Conservation (phyloP, 805 yeast genomes). For the Suhomyces faveliae region DNA sequence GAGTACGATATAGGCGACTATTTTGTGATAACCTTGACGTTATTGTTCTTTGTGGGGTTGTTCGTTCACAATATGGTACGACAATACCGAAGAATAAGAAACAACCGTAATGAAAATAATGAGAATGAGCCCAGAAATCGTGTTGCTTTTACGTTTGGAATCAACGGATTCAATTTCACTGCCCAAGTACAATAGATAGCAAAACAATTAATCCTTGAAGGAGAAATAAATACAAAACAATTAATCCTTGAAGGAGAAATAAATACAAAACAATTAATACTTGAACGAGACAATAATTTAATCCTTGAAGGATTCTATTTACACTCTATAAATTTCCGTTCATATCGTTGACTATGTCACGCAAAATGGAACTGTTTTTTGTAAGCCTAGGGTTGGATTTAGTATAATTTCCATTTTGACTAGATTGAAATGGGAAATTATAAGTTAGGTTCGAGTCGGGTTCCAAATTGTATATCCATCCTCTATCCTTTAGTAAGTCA, state of each 20-base stretch:
- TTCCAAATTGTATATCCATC: conserved; percentile 67
- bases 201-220: too few relatives aligned
- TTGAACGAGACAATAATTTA: neutral
- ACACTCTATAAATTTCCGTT: conserved; percentile 6
- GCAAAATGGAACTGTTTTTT: conserved; percentile 22
- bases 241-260: too few relatives aligned
- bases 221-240: too few relatives aligned
- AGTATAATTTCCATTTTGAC: neutral
- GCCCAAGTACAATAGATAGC: too few relatives aligned
- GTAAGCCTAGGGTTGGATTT: conserved; percentile 11
- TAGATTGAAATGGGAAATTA: conserved; percentile 15
- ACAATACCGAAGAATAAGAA: conserved; percentile 24
- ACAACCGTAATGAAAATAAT: conserved; percentile 11
- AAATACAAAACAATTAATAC: too few relatives aligned
- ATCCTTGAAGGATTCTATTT: neutral
- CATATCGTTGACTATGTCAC: conserved; percentile 32
- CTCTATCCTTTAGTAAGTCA: conserved; percentile 49
- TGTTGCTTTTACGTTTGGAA: neutral
- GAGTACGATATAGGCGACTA: conserved; percentile 38
- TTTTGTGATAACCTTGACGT: conserved; percentile 27
- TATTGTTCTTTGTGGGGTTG: conserved; percentile 28
- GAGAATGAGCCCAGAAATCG: conserved; percentile 8
- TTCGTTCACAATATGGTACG: conserved; percentile 27
- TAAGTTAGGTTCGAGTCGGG: conserved; percentile 40
- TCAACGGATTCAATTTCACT: conserved; percentile 9